Evolutionary conservation across 257 asterid genomes (phyloP), one percentile per base, ranked within the genome.

Genomic region (Nicotiana benthamiana): DNA sequence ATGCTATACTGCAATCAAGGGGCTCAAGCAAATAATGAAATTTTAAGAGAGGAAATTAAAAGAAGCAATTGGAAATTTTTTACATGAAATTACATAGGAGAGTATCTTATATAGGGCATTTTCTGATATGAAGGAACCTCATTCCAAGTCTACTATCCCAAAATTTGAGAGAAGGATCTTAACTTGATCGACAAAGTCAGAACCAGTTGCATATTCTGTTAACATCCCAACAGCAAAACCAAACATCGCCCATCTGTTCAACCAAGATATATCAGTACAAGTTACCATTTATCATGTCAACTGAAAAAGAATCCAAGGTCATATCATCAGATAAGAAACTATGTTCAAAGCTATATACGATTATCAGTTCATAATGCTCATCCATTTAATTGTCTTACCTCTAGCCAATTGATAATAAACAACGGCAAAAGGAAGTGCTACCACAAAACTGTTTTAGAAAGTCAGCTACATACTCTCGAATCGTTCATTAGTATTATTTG

Each of bases 211-310:
- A 52, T 89, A 96, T 86, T 96, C 99, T 27, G 99, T 96, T 81
- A 96, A 82, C 93, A 96, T 82, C 64, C 98, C 99, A 61, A 96
- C 98, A 46, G 98, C 98, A 81, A 96, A 93, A 40, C 99, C 99
- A 82, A 96, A 96, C 98, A 96, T 96, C 10, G 99, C 99, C 99
- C 99, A 96, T 87, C 99, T 96, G 97, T 84, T 75, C 88, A 64
- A 77, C 86, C 66, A 77, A 30, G 40, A 54, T 68, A 48, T 15
- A 74, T 72, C 43, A 72, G 40, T 72, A 72, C 78, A 64, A 15
- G 48, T 15, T 60, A 15, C 17, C 16, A 2, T 22, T 27, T 63
- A 63, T 28, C 6, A 63, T 16, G 2, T 7, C 20, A 28, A 28
- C 22, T 63, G 46, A 28, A 63, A 13, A 24, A 24, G 17, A 24